Conservation (phyloP, 2,329 filamentous ascomycete species). For the Elsinoe arachidis region DNA sequence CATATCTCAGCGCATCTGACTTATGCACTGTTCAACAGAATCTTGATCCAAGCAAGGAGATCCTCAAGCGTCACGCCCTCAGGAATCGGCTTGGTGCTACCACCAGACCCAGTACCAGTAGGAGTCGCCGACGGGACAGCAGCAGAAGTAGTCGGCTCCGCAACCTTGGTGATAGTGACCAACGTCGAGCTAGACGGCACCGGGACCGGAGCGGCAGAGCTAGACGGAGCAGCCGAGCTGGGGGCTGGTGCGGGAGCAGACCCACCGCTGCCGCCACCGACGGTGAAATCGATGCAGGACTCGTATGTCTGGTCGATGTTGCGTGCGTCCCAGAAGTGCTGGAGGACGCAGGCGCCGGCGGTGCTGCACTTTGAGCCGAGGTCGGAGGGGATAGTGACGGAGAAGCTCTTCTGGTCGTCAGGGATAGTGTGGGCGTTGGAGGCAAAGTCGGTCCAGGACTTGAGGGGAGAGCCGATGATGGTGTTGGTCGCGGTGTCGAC, state of each 20-base stretch:
- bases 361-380: slow-evolving; percentile 39
- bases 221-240: slow-evolving; percentile 11
- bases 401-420: slow-evolving; percentile 41
- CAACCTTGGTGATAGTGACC: neutral
- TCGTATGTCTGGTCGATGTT: slow-evolving; percentile 54
- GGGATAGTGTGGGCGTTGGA: slow-evolving; percentile 36
- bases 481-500: slow-evolving; percentile 46
- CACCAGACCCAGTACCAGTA: neutral
- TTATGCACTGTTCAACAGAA: neutral
- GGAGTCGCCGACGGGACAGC: neutral
- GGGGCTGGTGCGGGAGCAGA: neutral
- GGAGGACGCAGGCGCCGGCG: slow-evolving; percentile 47
- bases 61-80: slow-evolving; percentile 18
- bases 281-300: slow-evolving; percentile 52
- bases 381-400: slow-evolving; percentile 45
- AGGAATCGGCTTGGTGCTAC: slow-evolving; percentile 15
- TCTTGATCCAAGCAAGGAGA: slow-evolving; percentile 20
- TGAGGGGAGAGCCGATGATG: slow-evolving; percentile 47
- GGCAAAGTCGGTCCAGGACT: slow-evolving; percentile 49
- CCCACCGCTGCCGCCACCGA: slow-evolving; percentile 25
- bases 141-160: neutral
- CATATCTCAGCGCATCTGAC: too few species aligned
- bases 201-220: neutral
- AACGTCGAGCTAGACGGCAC: neutral
- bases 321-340: slow-evolving; percentile 55